These are phyloP conservation scores for Populus hybrid DNA, from an alignment of 441 rosid genomes.

Conservation along the genomic window DNA sequence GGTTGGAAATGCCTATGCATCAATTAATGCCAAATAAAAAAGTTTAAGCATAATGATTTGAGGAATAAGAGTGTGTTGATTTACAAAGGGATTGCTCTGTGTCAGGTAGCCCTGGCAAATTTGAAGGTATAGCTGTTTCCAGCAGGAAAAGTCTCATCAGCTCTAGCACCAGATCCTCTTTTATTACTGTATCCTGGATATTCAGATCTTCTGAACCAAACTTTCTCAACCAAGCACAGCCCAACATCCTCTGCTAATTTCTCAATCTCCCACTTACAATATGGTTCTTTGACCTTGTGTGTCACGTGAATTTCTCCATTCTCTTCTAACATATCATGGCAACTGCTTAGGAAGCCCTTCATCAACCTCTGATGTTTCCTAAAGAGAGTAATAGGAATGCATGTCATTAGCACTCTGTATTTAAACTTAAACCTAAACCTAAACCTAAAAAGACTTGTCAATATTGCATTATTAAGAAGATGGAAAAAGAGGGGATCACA, in stretches of 20 bases:
- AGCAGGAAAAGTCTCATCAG: neutral
- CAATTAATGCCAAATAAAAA: too few relatives aligned
- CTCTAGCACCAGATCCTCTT: slow-evolving; percentile 18
- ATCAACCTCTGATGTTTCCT: slow-evolving; percentile 13
- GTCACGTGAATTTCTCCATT: slow-evolving; percentile 23
- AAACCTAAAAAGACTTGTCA: neutral
- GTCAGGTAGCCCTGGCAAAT: slow-evolving; percentile 14
- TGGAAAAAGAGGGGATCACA: neutral
- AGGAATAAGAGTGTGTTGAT: too few relatives aligned
- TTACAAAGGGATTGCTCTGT: neutral
- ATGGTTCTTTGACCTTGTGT: slow-evolving; percentile 25
- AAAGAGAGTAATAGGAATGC: neutral
- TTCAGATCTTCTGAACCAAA: neutral
- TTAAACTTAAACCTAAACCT: too few relatives aligned
- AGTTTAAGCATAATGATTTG: too few relatives aligned
- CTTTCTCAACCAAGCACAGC: slow-evolving; percentile 8
- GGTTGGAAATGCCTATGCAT: too few relatives aligned
- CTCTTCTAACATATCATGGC: neutral
- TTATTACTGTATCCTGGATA: slow-evolving; percentile 33
- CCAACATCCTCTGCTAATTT: slow-evolving; percentile 18
- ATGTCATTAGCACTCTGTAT: too few relatives aligned
- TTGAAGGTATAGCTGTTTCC: slow-evolving; percentile 23
- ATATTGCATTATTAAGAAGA: too few relatives aligned
- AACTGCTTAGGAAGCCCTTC: slow-evolving; percentile 12
- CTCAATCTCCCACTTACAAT: slow-evolving; percentile 21